Evolutionary conservation across 2,329 filamentous ascomycete species (phyloP).

Genomic region (Trichothecium roseum): DNA sequence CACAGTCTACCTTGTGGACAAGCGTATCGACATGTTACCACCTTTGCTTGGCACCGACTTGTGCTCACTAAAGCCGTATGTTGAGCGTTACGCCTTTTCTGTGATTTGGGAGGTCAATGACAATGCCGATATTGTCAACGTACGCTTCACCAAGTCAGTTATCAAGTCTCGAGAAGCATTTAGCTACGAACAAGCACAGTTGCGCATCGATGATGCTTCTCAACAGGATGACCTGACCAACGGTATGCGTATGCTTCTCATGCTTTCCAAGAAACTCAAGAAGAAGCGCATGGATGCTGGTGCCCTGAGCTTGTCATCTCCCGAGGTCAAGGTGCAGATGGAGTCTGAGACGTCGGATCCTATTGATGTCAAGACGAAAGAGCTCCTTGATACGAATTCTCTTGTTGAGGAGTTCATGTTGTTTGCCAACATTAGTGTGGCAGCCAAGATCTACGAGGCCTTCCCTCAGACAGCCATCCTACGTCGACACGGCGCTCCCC

Average conservation of each 20-base stretch:
- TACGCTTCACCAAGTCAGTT: conserved; percentile 93
- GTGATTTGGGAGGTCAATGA: conserved; percentile 81
- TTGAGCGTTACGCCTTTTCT: conserved; percentile 87
- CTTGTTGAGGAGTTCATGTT: conserved; percentile 99
- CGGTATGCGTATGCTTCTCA: conserved; percentile 78
- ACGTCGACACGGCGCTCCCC: conserved; percentile 82
- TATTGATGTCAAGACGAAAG: conserved; percentile 91
- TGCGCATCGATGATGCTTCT: conserved; percentile 81
- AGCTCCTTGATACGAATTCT: conserved; percentile 89
- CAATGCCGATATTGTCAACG: conserved; percentile 73
- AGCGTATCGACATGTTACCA: conserved; percentile 98
- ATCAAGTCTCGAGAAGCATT: conserved; percentile 95
- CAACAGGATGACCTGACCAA: conserved; percentile 83
- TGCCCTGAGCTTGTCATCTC: conserved; percentile 90
- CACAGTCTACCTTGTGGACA: conserved; percentile 95
- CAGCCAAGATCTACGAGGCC: conserved; percentile 76
- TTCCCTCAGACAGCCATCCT: conserved; percentile 95
- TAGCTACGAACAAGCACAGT: conserved; percentile 92
- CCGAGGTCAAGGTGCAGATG: conserved; percentile 90
- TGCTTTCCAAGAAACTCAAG: conserved; percentile 83
- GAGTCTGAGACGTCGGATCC: conserved; percentile 95
- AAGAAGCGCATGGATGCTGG: conserved; percentile 95
- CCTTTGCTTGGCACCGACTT: conserved; percentile 92
- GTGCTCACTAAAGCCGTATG: conserved; percentile 92
- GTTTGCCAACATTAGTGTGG: conserved; percentile 92